These are phyloP conservation scores for Xylariaceae sp. DNA, from an alignment of 2,329 filamentous ascomycete genomes.

Conservation along the genomic window DNA sequence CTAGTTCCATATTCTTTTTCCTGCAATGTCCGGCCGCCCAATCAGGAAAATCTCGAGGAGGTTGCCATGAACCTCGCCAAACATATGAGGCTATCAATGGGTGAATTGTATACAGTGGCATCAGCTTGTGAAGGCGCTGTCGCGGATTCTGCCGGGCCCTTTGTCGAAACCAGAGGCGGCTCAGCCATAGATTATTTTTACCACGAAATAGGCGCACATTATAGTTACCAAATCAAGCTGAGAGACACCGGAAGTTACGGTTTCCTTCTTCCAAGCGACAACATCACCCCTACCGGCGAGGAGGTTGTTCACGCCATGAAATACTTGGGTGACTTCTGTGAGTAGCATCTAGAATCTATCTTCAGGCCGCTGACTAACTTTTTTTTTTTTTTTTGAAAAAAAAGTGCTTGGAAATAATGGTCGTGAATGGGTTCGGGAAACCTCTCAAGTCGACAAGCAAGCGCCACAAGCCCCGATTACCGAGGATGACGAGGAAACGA, in stretches of 20 bases:
- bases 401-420: conserved; percentile 63
- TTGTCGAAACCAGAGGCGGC: conserved; percentile 71
- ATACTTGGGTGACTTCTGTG: conserved; percentile 71
- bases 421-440: conserved; percentile 45
- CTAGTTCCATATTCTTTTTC: conserved; percentile 89
- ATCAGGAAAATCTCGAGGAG: conserved; percentile 87
- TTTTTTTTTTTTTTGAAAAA: not conserved
- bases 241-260: conserved; percentile 92
- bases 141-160: conserved; percentile 37
- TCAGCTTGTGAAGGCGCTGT: conserved; percentile 84
- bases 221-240: conserved; percentile 91
- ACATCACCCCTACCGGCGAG: conserved; percentile 85
- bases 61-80: conserved; percentile 84
- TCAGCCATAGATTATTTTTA: conserved; percentile 95
- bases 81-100: conserved; percentile 75
- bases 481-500: conserved; percentile 14
- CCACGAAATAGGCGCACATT: conserved; percentile 74
- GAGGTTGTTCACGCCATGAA: conserved; percentile 80
- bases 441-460: conserved; percentile 26
- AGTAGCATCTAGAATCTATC: not conserved
- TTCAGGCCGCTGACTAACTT: conserved; percentile 4
- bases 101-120: conserved; percentile 70
- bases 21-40: conserved; percentile 72
- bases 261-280: conserved; percentile 79
- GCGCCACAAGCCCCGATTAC: conserved; percentile 17